phyloP scores from a whole-genome alignment of 768 basidiomycete species.

The Pleurotus salmoneostramineus region DNA sequence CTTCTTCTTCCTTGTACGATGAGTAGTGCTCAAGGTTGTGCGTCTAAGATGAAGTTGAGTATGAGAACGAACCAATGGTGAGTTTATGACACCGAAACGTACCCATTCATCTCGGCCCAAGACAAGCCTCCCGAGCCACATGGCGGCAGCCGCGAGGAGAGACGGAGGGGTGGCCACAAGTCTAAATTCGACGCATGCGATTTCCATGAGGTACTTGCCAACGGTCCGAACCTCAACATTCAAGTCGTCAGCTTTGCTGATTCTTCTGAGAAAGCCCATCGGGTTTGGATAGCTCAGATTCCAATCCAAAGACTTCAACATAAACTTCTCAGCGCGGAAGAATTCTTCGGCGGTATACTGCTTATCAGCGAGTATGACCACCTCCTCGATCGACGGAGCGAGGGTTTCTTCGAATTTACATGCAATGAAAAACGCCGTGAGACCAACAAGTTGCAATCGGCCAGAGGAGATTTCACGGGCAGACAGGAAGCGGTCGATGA shows the following conservation, averaged over 20 bases:
- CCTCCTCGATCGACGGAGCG: conserved; percentile 78
- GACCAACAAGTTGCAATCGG: conserved; percentile 90
- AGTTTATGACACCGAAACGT: conserved; percentile 18
- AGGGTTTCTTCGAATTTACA: conserved; percentile 93
- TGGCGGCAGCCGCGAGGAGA: conserved; percentile 74
- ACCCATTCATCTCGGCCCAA: conserved; percentile 87
- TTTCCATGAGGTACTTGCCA: conserved; percentile 89
- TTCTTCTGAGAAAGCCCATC: conserved; percentile 82
- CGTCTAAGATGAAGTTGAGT: conserved; percentile 45
- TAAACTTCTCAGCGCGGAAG: conserved; percentile 83
- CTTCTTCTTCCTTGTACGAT: conserved; percentile 73
- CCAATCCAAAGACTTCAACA: conserved; percentile 83
- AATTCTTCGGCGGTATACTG: conserved; percentile 79
- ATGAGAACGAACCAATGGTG: background rate
- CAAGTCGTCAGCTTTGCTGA: conserved; percentile 92
- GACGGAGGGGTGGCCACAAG: conserved; percentile 74
- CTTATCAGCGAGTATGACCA: conserved; percentile 75
- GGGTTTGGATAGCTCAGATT: conserved; percentile 85
- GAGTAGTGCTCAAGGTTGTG: conserved; percentile 87
- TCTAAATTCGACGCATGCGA: conserved; percentile 77
- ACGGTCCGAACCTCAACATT: conserved; percentile 82
- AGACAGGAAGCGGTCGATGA: conserved; percentile 75
- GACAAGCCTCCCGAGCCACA: conserved; percentile 82
- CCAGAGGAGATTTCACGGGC: conserved; percentile 70
- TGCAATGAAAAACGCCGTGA: conserved; percentile 83